phyloP scores from a whole-genome alignment of 2,329 filamentous ascomycete genomes.

The Calycina herbarum region DNA sequence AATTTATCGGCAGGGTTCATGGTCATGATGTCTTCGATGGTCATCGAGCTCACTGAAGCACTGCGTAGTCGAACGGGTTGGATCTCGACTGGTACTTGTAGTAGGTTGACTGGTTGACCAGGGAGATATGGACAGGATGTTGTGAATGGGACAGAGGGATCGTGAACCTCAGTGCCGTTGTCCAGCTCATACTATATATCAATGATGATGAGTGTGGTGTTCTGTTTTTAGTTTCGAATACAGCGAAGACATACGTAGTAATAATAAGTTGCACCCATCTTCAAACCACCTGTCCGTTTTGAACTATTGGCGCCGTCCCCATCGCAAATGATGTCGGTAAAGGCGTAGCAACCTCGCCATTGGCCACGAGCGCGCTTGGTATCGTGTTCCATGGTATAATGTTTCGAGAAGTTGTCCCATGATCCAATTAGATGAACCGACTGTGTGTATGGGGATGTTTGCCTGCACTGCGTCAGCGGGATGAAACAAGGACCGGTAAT shows the following conservation, averaged over 20 bases:
- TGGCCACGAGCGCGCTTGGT: constrained; percentile 69
- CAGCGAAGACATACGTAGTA: constrained; percentile 72
- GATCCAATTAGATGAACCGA: constrained; percentile 84
- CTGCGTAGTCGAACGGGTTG: constrained; percentile 59
- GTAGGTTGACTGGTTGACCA: constrained; percentile 81
- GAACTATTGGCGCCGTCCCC: constrained; percentile 54
- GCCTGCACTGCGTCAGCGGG: constrained; percentile 43
- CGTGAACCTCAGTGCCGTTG: constrained; percentile 73
- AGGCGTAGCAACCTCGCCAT: constrained; percentile 87
- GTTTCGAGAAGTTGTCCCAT: constrained; percentile 88
- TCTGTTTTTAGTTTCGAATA: constrained; percentile 35
- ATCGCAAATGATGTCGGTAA: constrained; percentile 82
- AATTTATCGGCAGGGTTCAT: constrained; percentile 79
- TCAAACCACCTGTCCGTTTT: constrained; percentile 75
- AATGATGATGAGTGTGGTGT: constrained; percentile 20
- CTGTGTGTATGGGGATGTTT: constrained; percentile 59
- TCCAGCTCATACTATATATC: constrained; percentile 75
- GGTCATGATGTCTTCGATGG: constrained; percentile 63
- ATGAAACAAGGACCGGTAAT: constrained; percentile 19
- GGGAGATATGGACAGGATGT: constrained; percentile 82
- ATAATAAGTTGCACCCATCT: constrained; percentile 92
- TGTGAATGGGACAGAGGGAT: constrained; percentile 71
- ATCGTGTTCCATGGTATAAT: constrained; percentile 82
- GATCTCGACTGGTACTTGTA: constrained; percentile 74
- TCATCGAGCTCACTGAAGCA: constrained; percentile 63